Conservation (phyloP, 208 protist genomes). For the Balamuthia mandrillaris region DNA sequence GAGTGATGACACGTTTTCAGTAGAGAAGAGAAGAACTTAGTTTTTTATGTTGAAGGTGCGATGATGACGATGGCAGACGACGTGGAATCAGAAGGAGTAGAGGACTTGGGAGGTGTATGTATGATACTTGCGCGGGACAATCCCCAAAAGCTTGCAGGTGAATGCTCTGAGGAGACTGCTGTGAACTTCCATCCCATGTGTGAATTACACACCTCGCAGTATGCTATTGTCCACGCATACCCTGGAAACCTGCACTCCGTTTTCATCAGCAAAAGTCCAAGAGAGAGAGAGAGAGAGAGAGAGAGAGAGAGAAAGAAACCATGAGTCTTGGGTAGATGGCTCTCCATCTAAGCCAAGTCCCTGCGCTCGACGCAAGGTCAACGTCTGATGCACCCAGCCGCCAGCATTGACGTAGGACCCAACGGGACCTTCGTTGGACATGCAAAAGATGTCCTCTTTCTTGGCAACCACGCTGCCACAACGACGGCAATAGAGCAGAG, state of each 20-base stretch:
- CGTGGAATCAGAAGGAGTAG: too few species aligned
- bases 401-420: constrained; percentile 14
- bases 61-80: too few species aligned
- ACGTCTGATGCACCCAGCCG: constrained; percentile 11
- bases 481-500: not conserved
- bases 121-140: constrained; percentile 2
- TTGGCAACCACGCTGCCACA: not conserved
- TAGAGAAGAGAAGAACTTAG: too few species aligned
- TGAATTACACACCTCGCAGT: not conserved
- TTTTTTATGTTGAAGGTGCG: too few species aligned
- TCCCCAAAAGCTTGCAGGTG: not conserved
- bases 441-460: constrained; percentile 18
- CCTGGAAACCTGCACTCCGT: constrained; percentile 1
- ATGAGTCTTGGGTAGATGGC: constrained; percentile 8
- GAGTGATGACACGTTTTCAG: too few species aligned
- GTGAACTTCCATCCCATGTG: constrained; percentile 37
- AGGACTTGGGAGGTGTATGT: too few species aligned
- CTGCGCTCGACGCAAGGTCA: not conserved
- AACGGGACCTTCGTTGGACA: not conserved
- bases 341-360: not conserved
- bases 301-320: not conserved
- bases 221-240: constrained; percentile 29
- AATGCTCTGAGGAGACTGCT: not conserved
- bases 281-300: not conserved
- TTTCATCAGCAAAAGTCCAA: not conserved